Percentiles rank a stretch among this genome's conserved stretches.
These are phyloP conservation scores for Fusarium sp. DNA, from an alignment of 2,329 filamentous ascomycete genomes.

Conservation along the genomic window DNA sequence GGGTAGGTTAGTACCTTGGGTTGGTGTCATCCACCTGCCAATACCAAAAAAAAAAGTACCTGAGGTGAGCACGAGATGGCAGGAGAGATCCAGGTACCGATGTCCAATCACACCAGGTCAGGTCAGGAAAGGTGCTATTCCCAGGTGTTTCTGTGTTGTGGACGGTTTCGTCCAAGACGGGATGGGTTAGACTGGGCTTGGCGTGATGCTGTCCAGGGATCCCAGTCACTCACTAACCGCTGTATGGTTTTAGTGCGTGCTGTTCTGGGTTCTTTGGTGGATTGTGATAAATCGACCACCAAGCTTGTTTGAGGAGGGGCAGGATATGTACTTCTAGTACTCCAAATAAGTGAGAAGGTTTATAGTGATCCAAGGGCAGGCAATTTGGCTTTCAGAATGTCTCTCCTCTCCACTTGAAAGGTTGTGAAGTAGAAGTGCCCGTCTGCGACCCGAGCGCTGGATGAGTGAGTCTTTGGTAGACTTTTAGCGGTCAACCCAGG, in stretches of 20 bases:
- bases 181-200: slow-evolving; percentile 25
- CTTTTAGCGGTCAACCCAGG: slow-evolving; percentile 1
- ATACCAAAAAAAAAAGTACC: slow-evolving; percentile 13
- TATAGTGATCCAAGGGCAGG: not conserved
- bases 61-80: not conserved
- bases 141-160: slow-evolving; percentile 18
- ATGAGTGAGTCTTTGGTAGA: not conserved
- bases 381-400: not conserved
- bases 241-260: not conserved
- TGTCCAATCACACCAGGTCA: slow-evolving; percentile 14
- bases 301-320: not conserved
- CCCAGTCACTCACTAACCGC: slow-evolving; percentile 15
- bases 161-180: slow-evolving; percentile 32
- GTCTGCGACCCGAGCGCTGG: not conserved
- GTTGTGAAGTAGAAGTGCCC: not conserved
- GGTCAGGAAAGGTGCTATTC: slow-evolving; percentile 24
- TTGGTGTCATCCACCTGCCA: not conserved
- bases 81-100: slow-evolving; percentile 18
- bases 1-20: not conserved
- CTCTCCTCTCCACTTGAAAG: not conserved
- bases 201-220: slow-evolving; percentile 18
- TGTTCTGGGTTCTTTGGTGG: not conserved
- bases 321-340: not conserved
- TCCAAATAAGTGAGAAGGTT: not conserved
- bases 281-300: not conserved